Base-by-base conservation (phyloP, 352 stramenopile genomes). In the Pythium rhizo-oryzae region DNA sequence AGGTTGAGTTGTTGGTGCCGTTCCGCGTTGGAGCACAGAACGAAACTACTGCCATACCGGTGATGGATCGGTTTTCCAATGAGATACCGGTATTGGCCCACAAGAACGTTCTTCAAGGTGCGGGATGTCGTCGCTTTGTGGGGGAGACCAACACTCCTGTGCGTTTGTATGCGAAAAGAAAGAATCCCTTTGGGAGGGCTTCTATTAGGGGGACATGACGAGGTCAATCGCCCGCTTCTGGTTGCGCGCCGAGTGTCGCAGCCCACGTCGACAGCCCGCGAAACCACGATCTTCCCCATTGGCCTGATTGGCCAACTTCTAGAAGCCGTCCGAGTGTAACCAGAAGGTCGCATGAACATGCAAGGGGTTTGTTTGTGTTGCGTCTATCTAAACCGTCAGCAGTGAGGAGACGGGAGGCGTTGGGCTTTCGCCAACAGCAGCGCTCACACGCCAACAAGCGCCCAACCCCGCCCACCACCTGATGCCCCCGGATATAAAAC, bases 81-180 rank as follows among this genome's bases (percentile, higher is more conserved):
- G 24, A 69, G 28, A 56, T 59, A 68, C 61, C 51, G 61, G 61
- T 68, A 25, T 52, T 54, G 15, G 50, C 49, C 69, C 58, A 68
- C 53, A 68, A 66, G 69, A 75, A 75, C 47, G 63, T 72, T 75
- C 65, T 74, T 74, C 57, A 71, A 71, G 57, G 65, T 70, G 56
- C 2, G 30, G 28, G 13, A 49, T 64, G 35, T 23, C 33, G 41
- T 44, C 51, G 13, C 35, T 35, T 69, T 69, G 52, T 56, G 28
- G 25, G 16, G n/a, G 62, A 12, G 65, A 71, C 65, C 47, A 62
- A 66, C 57, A 71, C 53, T 71, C 65, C 8, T 43, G 2, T 57
- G 37, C n/a, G 33, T 44, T 56, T 50, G 51, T 43, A 53, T 59
- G 39, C n/a, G 28, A 72, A 62, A 61, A 57, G 28, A 56, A 72